Base-by-base conservation (phyloP, 2,329 filamentous ascomycete species). In the Stromatinia cepivora region DNA sequence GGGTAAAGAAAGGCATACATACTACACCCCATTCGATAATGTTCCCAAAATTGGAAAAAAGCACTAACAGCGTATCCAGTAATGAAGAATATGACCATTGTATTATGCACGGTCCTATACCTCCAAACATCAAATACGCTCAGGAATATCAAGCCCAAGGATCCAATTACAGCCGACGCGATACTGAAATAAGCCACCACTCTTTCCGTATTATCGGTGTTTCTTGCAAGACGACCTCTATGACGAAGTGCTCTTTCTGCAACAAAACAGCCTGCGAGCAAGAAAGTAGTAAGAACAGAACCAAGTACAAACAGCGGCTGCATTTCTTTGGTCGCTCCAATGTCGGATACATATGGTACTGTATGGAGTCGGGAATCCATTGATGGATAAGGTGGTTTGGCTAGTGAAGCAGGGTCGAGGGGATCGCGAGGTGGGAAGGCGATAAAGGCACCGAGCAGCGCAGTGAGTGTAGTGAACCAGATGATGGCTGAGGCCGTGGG, bases 181-280 rank as follows among this genome's bases (percentile, higher is more conserved):
- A 94, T 92, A 57, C 85, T 86, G 56, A 91, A 79, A 2, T 78
- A 79, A 8, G 84, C 87, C 31, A 92, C 83, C 5, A 88, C 75
- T 79, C 90, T 92, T 78, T 94, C 88, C 69, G 79, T 81, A 11
- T 76, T 74, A 10, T 86, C 88, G 15, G 85, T 81, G 80, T 97
- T 97, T 72, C 87, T 90, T 3, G 90, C 87, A 39, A 98, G 85
- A 20, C 92, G 89, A 11, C 93, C 92, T 31, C 83, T 84, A 80
- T 97, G 94, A 58, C 94, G 89, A 65, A 98, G 85, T 87, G 90
- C 95, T 71, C 94, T 88, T 81, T 97, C 94, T 20, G 90, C 83
- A 66, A 91, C 80, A 78, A 99, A 95, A 36, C 90, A 88, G 11
- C 92, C 80, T 81, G 97, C 91, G 76, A 99, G 90, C 71, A 92